Evolutionary conservation across 495 filamentous ascomycete genomes (phyloP).

Genomic region (Trichoderma asperelloides): DNA sequence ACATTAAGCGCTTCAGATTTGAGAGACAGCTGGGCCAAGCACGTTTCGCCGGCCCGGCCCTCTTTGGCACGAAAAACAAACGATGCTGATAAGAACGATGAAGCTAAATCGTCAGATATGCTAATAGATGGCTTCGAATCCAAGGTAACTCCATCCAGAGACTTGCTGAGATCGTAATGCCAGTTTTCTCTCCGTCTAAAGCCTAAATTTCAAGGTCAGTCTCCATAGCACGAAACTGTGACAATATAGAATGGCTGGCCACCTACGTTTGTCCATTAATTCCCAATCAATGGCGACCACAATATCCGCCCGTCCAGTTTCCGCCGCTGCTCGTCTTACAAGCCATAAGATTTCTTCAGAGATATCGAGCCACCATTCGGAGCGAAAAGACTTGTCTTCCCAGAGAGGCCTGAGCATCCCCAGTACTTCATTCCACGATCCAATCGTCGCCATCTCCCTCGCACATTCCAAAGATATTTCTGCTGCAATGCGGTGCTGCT

Average conservation of each 20-base stretch:
- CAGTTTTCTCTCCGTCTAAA: conserved; percentile 54
- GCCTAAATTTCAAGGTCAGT: conserved; percentile 26
- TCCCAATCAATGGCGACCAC: conserved; percentile 80
- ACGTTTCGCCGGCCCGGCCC: conserved; percentile 74
- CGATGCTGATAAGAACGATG: conserved; percentile 61
- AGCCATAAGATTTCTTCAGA: conserved; percentile 66
- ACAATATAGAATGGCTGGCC: not conserved
- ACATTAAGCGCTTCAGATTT: conserved; percentile 56
- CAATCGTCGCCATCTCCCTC: conserved; percentile 53
- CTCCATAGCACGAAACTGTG: conserved; percentile 13
- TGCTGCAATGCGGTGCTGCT: conserved; percentile 57
- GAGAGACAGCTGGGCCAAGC: conserved; percentile 64
- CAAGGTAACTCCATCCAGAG: conserved; percentile 47
- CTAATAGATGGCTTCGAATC: conserved; percentile 54
- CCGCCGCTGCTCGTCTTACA: conserved; percentile 62
- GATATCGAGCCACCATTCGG: conserved; percentile 72
- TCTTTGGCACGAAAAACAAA: conserved; percentile 67
- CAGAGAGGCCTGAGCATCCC: conserved; percentile 61
- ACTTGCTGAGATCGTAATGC: conserved; percentile 66
- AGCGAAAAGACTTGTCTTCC: conserved; percentile 63
- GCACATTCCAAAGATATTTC: conserved; percentile 61
- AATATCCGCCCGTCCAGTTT: conserved; percentile 51
- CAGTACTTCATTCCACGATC: conserved; percentile 57
- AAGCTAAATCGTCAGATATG: conserved; percentile 55
- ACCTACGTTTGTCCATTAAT: conserved; percentile 59